These are phyloP conservation scores for Diaporthe vaccinii DNA, from an alignment of 2,329 filamentous ascomycete genomes.

Conservation along the genomic window DNA sequence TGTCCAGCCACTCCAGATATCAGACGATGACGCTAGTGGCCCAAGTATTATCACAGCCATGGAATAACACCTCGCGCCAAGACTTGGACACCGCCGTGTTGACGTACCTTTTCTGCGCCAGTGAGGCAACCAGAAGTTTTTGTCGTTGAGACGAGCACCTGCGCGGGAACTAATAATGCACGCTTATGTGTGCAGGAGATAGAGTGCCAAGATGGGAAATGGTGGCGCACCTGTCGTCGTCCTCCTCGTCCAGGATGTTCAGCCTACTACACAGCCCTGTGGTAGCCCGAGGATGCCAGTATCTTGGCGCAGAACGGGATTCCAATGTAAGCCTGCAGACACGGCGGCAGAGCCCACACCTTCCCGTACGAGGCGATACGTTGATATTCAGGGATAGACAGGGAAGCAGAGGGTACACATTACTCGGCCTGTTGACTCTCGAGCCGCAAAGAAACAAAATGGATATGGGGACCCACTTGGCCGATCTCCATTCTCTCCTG, in stretches of 20 bases:
- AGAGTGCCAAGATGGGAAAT: not conserved
- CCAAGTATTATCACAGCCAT: not conserved
- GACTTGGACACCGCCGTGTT: not conserved
- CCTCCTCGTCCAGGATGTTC: constrained; percentile 3
- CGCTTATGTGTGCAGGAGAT: not conserved
- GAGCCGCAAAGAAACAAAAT: constrained; percentile 34
- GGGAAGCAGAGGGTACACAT: constrained; percentile 15
- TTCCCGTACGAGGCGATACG: constrained; percentile 7
- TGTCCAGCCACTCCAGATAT: constrained; percentile 13
- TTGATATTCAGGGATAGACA: constrained; percentile 41
- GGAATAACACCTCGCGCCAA: not conserved
- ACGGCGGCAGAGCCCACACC: constrained; percentile 5
- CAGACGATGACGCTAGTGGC: constrained; percentile 27
- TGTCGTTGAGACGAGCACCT: not conserved
- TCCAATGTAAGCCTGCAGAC: not conserved
- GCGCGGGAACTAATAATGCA: not conserved
- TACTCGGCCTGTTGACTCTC: constrained; percentile 11
- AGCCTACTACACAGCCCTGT: constrained; percentile 19
- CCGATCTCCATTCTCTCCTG: constrained; percentile 34
- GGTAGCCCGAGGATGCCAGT: not conserved
- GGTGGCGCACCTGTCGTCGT: not conserved
- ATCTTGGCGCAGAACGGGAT: not conserved
- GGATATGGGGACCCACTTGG: constrained; percentile 29
- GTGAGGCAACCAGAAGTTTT: not conserved
- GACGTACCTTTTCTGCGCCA: not conserved